Evolutionary conservation across 2,329 filamentous ascomycete genomes (phyloP), one percentile per base, ranked within the genome.

Genomic region (Ophiostoma sp.): DNA sequence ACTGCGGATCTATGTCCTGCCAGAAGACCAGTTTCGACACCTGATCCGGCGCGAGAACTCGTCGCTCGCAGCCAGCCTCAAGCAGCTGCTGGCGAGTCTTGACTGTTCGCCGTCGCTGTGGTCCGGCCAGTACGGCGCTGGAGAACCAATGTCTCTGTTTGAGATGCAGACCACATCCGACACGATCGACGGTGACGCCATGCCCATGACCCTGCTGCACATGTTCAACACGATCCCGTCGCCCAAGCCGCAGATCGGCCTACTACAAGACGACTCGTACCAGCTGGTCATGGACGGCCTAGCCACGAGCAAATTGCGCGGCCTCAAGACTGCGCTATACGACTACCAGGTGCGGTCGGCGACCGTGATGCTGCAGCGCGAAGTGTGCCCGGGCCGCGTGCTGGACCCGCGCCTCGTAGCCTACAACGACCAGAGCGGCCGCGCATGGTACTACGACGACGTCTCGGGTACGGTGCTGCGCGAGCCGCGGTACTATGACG

Each of bases 341-440:
- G 83, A 85, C 0, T 96, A 96, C 73, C 94, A 98, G 76, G 84
- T 88, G 66, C 85, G 89, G 62, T 94, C 93, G 0, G 89, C 90
- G 0, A 91, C 91, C 4, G 76, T 89, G 41, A 97, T 98, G 93
- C 79, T 97, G 18, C 89, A 95, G 75, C 87, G 89, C 67, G 94
- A 98, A 77, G 78, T 83, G 5, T 83, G 87, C 36, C 87, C 90
- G 0, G 82, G 82, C 5, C 80, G 85, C 41, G 80, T 86, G 5
- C 78, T 93, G 8, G 93, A 97, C 76, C 92, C 93, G 9, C 85
- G 93, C 5, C 79, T 96, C 2, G 83, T 87, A 66, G 73, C 78
- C 4, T 80, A 86, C 1, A 74, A 75, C 1, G 88, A 90, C 65
- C 90, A 91, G 42, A 78, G 82, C 4, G 5, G n/a, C 38, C 38